phyloP scores from a whole-genome alignment of 306 rosid species.

The Gleditsia sinensis region DNA sequence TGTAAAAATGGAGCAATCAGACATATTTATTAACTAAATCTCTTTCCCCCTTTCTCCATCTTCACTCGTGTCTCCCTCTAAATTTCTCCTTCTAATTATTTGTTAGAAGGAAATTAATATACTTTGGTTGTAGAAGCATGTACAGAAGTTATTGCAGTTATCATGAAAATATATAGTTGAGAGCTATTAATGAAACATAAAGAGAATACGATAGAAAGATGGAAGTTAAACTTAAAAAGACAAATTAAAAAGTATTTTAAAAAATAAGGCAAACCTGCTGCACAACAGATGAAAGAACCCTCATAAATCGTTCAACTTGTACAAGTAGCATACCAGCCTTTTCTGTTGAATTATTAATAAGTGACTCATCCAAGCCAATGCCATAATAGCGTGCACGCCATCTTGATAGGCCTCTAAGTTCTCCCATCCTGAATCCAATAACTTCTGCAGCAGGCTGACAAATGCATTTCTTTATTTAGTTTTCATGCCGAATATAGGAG shows the following conservation, averaged over 20 bases:
- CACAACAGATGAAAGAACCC: conserved; percentile 88
- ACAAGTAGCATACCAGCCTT: conserved; percentile 94
- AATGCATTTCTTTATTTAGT: conserved; percentile 35
- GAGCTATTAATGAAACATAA: not conserved
- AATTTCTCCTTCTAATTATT: conserved; percentile 16
- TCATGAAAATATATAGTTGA: conserved; percentile 10
- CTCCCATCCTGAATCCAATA: conserved; percentile 94
- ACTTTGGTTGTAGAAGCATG: conserved; percentile 12
- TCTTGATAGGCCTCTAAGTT: conserved; percentile 90
- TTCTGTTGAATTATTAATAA: conserved; percentile 74
- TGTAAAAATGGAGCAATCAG: not conserved
- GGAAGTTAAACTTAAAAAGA: conserved; percentile 23
- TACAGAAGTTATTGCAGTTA: conserved; percentile 11
- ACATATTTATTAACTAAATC: not conserved
- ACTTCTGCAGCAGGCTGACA: conserved; percentile 94
- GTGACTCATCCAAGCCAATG: conserved; percentile 88
- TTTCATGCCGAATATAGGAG: conserved; percentile 21
- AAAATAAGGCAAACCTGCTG: conserved; percentile 75
- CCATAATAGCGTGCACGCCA: conserved; percentile 83
- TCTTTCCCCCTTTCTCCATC: conserved; percentile 2
- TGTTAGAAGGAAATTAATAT: conserved; percentile 19
- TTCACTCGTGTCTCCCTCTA: conserved; percentile 16
- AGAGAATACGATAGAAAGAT: conserved; percentile 20
- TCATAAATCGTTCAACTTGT: conserved; percentile 91
- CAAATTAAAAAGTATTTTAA: conserved; percentile 5